A percentile compares a stretch with the other conserved stretches of the same genome.
Evolutionary conservation across 805 yeast species (phyloP).

Genomic region (Ascoidea rubescens): DNA sequence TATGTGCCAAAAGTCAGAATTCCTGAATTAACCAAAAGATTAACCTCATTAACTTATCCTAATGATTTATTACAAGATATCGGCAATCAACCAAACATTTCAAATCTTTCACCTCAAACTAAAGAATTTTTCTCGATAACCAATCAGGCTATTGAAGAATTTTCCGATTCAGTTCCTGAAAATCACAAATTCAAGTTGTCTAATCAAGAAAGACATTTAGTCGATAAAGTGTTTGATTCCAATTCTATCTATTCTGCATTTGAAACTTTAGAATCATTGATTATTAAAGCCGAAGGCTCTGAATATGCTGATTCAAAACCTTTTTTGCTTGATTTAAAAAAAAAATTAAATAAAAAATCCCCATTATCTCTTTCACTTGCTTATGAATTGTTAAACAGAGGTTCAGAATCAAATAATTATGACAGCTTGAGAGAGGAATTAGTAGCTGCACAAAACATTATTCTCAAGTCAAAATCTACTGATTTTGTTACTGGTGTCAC

Average conservation of each 20-base stretch:
- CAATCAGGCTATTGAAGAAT: constrained; percentile 53
- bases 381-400: constrained; percentile 49
- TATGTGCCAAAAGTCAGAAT: constrained; percentile 58
- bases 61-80: constrained; percentile 14
- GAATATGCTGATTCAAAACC: too few relatives aligned
- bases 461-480: constrained; percentile 31
- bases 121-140: constrained; percentile 36
- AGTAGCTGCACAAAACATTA: constrained; percentile 63
- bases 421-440: constrained; percentile 62
- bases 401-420: constrained; percentile 40
- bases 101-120: constrained; percentile 7
- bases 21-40: constrained; percentile 43
- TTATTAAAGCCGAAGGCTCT: too few relatives aligned
- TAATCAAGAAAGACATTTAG: constrained; percentile 36
- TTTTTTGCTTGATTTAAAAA: constrained; percentile 6
- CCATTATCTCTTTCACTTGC: constrained; percentile 65
- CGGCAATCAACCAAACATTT: constrained; percentile 9
- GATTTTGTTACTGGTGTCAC: constrained; percentile 66
- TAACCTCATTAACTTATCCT: constrained; percentile 37
- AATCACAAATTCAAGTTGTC: constrained; percentile 46
- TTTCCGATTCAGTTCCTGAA: constrained; percentile 42
- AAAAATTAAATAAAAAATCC: constrained; percentile 50
- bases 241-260: constrained; percentile 38
- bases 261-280: constrained; percentile 25
- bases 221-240: constrained; percentile 42